Evolutionary conservation across 2,329 filamentous ascomycete species (phyloP).

Genomic region (Fonsecaea nubica): DNA sequence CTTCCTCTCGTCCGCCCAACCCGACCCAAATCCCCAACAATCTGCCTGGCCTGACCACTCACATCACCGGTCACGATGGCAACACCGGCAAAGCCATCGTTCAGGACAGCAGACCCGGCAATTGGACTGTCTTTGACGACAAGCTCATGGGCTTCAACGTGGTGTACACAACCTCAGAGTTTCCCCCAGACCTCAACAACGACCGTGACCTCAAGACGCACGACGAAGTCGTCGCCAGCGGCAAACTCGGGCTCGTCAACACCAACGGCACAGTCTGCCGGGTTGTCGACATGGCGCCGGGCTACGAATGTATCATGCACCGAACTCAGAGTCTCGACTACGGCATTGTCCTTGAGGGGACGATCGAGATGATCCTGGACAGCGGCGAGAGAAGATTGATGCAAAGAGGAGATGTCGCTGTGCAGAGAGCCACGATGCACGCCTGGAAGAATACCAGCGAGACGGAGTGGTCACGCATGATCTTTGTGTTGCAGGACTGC

Average conservation of each 20-base stretch:
- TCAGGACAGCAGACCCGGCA: slow-evolving; percentile 43
- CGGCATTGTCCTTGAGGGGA: slow-evolving; percentile 62
- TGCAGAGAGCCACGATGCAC: slow-evolving; percentile 58
- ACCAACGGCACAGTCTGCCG: slow-evolving; percentile 37
- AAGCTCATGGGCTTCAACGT: slow-evolving; percentile 49
- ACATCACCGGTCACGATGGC: slow-evolving; percentile 49
- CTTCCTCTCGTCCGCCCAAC: slow-evolving; percentile 30
- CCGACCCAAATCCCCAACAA: slow-evolving; percentile 29
- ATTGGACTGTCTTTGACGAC: slow-evolving; percentile 43
- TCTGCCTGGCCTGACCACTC: slow-evolving; percentile 34
- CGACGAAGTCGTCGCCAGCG: slow-evolving; percentile 41
- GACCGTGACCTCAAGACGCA: slow-evolving; percentile 47
- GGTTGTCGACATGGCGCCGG: slow-evolving; percentile 54
- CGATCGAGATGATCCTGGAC: slow-evolving; percentile 60
- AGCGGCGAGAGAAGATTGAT: slow-evolving; percentile 57
- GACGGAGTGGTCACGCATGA: slow-evolving; percentile 40
- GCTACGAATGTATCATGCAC: slow-evolving; percentile 56
- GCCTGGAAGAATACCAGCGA: slow-evolving; percentile 49
- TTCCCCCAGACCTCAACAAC: slow-evolving; percentile 46
- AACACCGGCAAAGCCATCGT: slow-evolving; percentile 47
- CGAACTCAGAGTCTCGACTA: slow-evolving; percentile 63
- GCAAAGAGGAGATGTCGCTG: slow-evolving; percentile 60
- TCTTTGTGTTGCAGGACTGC: slow-evolving; percentile 40
- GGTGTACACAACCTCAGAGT: slow-evolving; percentile 50
- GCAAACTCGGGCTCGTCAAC: slow-evolving; percentile 48